Evolutionary conservation across 2,329 filamentous ascomycete genomes (phyloP).

Genomic region (Colletotrichum sojae): DNA sequence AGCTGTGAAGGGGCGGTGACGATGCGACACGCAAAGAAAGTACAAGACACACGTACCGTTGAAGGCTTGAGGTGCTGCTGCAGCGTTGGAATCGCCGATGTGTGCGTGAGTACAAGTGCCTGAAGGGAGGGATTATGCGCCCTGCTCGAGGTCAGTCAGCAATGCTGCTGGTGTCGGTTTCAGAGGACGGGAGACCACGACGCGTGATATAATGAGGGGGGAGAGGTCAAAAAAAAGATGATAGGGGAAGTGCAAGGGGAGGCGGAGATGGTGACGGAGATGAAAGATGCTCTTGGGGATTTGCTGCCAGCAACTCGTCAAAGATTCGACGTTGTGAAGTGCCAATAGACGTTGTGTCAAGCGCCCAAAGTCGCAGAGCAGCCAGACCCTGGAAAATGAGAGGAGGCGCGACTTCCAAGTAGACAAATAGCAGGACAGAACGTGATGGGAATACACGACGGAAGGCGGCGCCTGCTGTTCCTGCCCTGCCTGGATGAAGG

Average conservation of each 20-base stretch:
- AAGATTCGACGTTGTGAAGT: conserved; percentile 6
- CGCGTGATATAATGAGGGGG: conserved; percentile 1
- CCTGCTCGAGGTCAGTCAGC: conserved; percentile 33
- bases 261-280: background rate
- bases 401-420: background rate
- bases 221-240: background rate
- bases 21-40: conserved; percentile 31
- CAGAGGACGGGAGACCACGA: conserved; percentile 15
- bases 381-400: background rate
- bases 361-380: conserved; percentile 2
- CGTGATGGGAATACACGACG: conserved; percentile 6
- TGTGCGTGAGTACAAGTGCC: conserved; percentile 22
- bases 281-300: background rate
- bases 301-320: conserved; percentile 6
- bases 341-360: conserved; percentile 13
- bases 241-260: background rate
- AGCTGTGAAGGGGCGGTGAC: conserved; percentile 25
- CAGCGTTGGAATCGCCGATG: conserved; percentile 24
- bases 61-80: conserved; percentile 11
- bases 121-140: conserved; percentile 29
- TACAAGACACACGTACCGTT: conserved; percentile 36
- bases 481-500: conserved; percentile 13
- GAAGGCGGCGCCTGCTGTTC: background rate
- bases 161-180: conserved; percentile 35
- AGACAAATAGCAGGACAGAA: conserved; percentile 27